Percentiles rank a stretch among this genome's conserved stretches.
These are phyloP conservation scores for Diaporthe destruens DNA, from an alignment of 2,329 filamentous ascomycete species.

Conservation along the genomic window DNA sequence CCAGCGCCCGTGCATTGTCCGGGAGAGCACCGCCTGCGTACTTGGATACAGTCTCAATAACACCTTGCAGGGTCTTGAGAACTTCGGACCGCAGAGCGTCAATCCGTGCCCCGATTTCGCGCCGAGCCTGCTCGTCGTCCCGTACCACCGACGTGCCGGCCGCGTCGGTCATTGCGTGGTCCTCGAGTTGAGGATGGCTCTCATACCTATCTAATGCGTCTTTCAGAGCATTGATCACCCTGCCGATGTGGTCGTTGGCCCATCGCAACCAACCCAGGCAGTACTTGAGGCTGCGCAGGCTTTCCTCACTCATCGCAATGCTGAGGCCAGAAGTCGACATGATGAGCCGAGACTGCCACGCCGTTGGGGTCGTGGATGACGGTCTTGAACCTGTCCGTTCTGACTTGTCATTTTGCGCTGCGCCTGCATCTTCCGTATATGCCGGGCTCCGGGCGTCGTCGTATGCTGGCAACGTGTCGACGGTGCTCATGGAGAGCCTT, in stretches of 20 bases:
- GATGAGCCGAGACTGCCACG: constrained; percentile 87
- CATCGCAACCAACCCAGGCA: constrained; percentile 84
- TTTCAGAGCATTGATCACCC: constrained; percentile 80
- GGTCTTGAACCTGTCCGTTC: constrained; percentile 47
- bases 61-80: constrained; percentile 82
- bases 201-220: constrained; percentile 86
- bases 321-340: constrained; percentile 92
- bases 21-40: constrained; percentile 93
- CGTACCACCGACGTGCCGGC: constrained; percentile 40
- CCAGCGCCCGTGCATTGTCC: constrained; percentile 86
- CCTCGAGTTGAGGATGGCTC: constrained; percentile 49
- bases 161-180: constrained; percentile 45
- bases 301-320: constrained; percentile 91
- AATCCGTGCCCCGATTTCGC: constrained; percentile 72
- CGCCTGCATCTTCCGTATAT: constrained; percentile 71
- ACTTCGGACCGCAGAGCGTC: constrained; percentile 77
- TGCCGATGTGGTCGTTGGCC: constrained; percentile 85
- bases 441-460: constrained; percentile 82
- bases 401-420: constrained; percentile 29
- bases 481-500: constrained; percentile 74
- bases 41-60: constrained; percentile 86
- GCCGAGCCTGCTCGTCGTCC: constrained; percentile 51
- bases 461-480: constrained; percentile 86
- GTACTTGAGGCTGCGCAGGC: constrained; percentile 84
- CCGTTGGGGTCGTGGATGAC: constrained; percentile 46